Base-by-base conservation (phyloP, 2,329 filamentous ascomycete species). In the Aspergillus tanneri region DNA sequence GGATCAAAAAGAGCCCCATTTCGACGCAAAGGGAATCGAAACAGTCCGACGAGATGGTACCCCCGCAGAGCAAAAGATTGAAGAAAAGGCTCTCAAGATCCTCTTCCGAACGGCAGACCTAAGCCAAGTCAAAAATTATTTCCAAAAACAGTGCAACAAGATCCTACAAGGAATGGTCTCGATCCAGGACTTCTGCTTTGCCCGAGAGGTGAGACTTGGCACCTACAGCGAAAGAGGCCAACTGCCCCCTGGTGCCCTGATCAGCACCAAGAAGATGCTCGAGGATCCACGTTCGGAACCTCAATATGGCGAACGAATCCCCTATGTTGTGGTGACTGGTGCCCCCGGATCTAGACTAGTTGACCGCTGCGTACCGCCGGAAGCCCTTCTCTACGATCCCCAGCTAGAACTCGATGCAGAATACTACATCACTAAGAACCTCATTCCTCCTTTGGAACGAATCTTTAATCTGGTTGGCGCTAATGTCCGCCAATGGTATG, bases 1-100 rank as follows among this genome's bases (percentile, higher is more conserved):
- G 28, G 76, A 80, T 12, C 93, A 99, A 64, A 74, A 68, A 7
- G 83, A 85, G 56, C 92, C 93, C 0, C 88, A 95, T 1, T 97
- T 97, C 57, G 95, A 99, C 66, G 95, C 93, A 48, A 99, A 99
- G 69, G 93, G 95, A 23, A 99, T 97, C 55, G 95, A 99, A 74
- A 99, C 95, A 0, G 92, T 99, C 6, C 85, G 95, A 2, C 83
- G 93, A 40, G 93, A 99, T 66, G 93, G 93, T 30, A 97, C 91
- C 0, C 91, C 92, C 0, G 92, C 91, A 0, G 90, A 96, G 70
- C 92, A 97, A 66, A 96, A 93, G 74, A 95, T 99, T 38, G 90
- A 96, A 69, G 93, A 97, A 67, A 93, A 89, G 60, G 87, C 88
- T 0, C 77, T 99, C 27, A 91, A 88, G 64, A 80, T 95, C 2